Percentiles rank a stretch among this genome's conserved stretches.
Conservation (phyloP, 352 stramenopile species). For the Achlya hypogyna region DNA sequence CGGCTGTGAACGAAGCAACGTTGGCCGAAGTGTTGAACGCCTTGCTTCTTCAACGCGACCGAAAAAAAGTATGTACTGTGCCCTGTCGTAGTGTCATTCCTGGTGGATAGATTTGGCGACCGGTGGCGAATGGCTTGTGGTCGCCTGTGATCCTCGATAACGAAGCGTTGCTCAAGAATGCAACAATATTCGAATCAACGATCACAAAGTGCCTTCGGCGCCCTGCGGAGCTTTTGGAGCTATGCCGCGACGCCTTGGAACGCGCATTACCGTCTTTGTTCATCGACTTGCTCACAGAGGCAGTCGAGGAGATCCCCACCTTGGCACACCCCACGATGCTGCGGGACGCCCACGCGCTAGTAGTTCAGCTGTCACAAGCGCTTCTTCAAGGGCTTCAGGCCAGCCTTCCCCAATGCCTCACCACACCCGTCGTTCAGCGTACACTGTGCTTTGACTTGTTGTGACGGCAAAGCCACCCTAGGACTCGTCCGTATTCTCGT, state of each 20-base stretch:
- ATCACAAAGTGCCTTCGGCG: constrained; percentile 2
- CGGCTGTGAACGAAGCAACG: background rate
- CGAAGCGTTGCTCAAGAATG: background rate
- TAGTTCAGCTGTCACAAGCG: constrained; percentile 2
- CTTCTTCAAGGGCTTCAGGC: background rate
- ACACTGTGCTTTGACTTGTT: background rate
- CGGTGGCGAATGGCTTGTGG: background rate
- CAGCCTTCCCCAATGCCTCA: background rate
- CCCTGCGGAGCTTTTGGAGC: background rate
- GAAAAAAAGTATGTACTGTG: constrained; percentile 1
- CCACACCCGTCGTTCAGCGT: background rate
- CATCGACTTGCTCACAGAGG: background rate
- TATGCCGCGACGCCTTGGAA: background rate
- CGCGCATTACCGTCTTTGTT: background rate
- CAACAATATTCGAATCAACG: background rate
- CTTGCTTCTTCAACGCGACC: background rate
- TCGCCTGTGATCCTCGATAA: constrained; percentile 8
- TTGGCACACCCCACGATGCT: background rate
- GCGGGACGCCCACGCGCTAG: background rate
- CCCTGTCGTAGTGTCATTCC: no score
- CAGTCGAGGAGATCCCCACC: background rate
- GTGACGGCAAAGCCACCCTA: background rate
- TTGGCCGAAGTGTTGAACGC: background rate
- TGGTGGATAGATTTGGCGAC: background rate
- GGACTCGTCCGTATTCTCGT: background rate